Evolutionary conservation across 208 protist species (phyloP).

Genomic region (Leishmania tropica): DNA sequence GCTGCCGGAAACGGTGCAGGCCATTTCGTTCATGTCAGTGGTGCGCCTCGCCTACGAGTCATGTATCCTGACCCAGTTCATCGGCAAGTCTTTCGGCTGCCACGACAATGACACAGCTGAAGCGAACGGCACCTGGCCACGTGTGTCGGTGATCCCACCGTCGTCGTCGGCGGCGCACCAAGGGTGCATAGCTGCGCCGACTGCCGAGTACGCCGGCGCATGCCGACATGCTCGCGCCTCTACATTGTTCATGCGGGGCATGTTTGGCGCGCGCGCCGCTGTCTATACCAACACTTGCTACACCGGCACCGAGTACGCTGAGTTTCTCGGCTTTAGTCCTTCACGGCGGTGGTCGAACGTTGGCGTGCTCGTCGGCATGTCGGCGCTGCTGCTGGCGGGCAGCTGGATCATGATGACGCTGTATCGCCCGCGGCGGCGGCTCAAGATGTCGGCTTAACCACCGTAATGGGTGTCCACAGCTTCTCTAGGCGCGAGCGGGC

Average conservation of each 20-base stretch:
- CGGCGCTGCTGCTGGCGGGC: slow-evolving; percentile 36
- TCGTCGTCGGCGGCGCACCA: not conserved
- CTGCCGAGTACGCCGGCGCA: not conserved
- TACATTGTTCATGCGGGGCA: not conserved
- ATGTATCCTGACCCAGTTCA: slow-evolving; percentile 56
- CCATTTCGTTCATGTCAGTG: slow-evolving; percentile 47
- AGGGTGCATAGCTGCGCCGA: not conserved
- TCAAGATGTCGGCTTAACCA: slow-evolving; percentile 4
- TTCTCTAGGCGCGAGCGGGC: not conserved
- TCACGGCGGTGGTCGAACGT: slow-evolving; percentile 54
- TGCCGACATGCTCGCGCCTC: not conserved
- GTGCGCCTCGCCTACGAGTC: slow-evolving; percentile 64
- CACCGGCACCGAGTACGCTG: slow-evolving; percentile 55
- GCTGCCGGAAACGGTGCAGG: slow-evolving; percentile 41
- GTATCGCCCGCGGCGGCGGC: slow-evolving; percentile 24
- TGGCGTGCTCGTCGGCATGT: slow-evolving; percentile 38
- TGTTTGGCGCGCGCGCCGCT: not conserved
- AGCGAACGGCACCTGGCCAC: not conserved
- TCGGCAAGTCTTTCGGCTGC: slow-evolving; percentile 51
- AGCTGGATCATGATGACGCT: slow-evolving; percentile 49
- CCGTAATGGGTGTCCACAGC: not conserved
- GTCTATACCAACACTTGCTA: slow-evolving; percentile 35
- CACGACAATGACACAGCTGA: not conserved
- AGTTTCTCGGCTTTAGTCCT: slow-evolving; percentile 53
- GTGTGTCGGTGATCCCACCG: not conserved